Percentiles rank a stretch among this genome's conserved stretches.
Conservation (phyloP, 140 eudicot species). For the Bidens hawaiensis region DNA sequence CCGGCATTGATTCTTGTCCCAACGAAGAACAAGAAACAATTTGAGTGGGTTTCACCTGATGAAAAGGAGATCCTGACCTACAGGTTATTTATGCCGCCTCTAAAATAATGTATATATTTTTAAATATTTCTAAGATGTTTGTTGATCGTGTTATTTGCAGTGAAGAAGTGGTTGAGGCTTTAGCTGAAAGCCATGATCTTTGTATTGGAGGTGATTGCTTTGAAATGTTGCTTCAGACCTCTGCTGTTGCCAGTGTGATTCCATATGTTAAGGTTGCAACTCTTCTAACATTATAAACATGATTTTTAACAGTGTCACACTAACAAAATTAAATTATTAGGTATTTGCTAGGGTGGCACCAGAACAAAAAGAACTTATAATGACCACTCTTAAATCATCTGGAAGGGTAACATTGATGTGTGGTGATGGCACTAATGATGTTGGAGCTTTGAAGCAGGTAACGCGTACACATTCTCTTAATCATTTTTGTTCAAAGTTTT, state of each 20-base stretch:
- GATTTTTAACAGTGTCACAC: background rate
- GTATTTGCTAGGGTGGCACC: conserved; percentile 99
- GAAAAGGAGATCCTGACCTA: conserved; percentile 54
- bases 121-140: background rate
- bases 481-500: background rate
- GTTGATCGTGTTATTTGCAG: conserved; percentile 29
- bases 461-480: background rate
- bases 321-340: conserved; percentile 29
- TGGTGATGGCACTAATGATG: conserved; percentile 97
- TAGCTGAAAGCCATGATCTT: conserved; percentile 73
- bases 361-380: conserved; percentile 89
- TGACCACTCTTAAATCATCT: conserved; percentile 78
- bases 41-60: conserved; percentile 94
- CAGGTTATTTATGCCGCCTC: conserved; percentile 38
- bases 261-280: conserved; percentile 76
- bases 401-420: conserved; percentile 95
- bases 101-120: background rate
- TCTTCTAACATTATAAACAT: background rate
- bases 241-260: conserved; percentile 69
- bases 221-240: conserved; percentile 85
- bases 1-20: conserved; percentile 75
- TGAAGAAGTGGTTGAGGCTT: conserved; percentile 63
- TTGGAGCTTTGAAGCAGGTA: conserved; percentile 98
- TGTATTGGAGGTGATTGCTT: conserved; percentile 92
- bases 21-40: conserved; percentile 43